Percentiles rank a stretch among this genome's conserved stretches.
phyloP scores from a whole-genome alignment of 371 early-diverging fungal genomes.

The Apophysomyces ossiformis region DNA sequence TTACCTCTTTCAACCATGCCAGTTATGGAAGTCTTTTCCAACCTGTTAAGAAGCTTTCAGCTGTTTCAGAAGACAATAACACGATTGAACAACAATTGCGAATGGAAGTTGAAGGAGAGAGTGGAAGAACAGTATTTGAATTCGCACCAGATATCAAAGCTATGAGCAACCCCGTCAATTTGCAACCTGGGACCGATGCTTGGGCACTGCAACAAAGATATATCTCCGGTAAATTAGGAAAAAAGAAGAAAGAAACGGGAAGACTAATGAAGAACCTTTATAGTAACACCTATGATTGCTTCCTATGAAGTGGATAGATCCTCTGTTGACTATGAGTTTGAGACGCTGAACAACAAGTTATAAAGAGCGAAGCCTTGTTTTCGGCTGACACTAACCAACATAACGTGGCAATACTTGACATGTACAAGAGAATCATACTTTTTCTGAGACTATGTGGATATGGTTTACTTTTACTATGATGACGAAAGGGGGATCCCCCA shows the following conservation, averaged over 20 bases:
- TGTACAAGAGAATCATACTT: not conserved
- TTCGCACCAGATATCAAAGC: conserved; percentile 41
- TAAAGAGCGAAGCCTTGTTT: not conserved
- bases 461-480: conserved; percentile 1
- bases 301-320: conserved; percentile 25
- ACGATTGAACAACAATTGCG: conserved; percentile 26
- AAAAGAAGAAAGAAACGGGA: not conserved
- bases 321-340: conserved; percentile 28
- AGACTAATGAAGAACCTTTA: not conserved
- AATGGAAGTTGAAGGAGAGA: conserved; percentile 23
- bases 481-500: conserved; percentile 2
- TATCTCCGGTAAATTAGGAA: conserved; percentile 39
- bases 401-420: not conserved
- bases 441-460: not conserved
- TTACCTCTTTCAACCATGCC: conserved; percentile 38
- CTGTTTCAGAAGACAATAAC: not conserved
- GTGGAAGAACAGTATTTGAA: conserved; percentile 19
- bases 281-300: conserved; percentile 47
- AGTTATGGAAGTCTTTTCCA: conserved; percentile 39
- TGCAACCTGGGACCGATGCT: conserved; percentile 42
- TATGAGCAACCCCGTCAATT: conserved; percentile 21
- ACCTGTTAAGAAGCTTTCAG: conserved; percentile 4
- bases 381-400: not conserved
- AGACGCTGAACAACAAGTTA: conserved; percentile 20
- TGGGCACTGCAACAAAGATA: conserved; percentile 43